Evolutionary conservation across 768 basidiomycete genomes (phyloP).

Genomic region (Chiua virens): DNA sequence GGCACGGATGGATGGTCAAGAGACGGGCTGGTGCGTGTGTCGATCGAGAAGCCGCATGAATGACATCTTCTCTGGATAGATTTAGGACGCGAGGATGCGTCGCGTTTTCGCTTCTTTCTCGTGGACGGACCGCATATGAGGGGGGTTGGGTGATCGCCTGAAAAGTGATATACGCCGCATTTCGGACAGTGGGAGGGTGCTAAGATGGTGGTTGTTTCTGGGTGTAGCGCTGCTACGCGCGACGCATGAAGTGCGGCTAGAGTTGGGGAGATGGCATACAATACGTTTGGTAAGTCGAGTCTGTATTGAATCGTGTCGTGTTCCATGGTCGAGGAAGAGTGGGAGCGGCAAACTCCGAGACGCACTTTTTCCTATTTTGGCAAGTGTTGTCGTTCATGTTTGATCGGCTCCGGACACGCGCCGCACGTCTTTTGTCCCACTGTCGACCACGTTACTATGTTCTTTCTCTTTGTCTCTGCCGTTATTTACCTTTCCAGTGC

Average conservation of each 20-base stretch:
- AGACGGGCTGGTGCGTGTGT: neutral
- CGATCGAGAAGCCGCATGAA: constrained; percentile 17
- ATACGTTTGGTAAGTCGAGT: constrained; percentile 45
- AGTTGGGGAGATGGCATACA: constrained; percentile 51
- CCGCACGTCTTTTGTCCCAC: neutral
- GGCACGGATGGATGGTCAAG: neutral
- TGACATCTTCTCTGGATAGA: constrained; percentile 17
- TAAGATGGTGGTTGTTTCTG: constrained; percentile 24
- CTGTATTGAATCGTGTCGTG: constrained; percentile 41
- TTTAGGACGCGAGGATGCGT: neutral
- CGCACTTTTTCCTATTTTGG: constrained; percentile 25
- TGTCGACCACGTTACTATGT: constrained; percentile 5
- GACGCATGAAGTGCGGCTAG: constrained; percentile 64
- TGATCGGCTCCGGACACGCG: neutral
- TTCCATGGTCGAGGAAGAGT: neutral
- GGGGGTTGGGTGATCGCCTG: constrained; percentile 39
- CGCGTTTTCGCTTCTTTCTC: constrained; percentile 19
- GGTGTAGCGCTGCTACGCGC: constrained; percentile 35
- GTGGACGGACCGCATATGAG: constrained; percentile 24
- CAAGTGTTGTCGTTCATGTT: constrained; percentile 25
- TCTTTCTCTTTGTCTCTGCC: constrained; percentile 5
- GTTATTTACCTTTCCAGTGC: constrained; percentile 7
- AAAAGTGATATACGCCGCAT: constrained; percentile 54
- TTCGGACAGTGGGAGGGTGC: constrained; percentile 41
- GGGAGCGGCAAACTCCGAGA: neutral